Percentiles rank a stretch among this genome's conserved stretches.
These are phyloP conservation scores for Penicillium ucsense DNA, from an alignment of 495 filamentous ascomycete genomes.

Conservation along the genomic window DNA sequence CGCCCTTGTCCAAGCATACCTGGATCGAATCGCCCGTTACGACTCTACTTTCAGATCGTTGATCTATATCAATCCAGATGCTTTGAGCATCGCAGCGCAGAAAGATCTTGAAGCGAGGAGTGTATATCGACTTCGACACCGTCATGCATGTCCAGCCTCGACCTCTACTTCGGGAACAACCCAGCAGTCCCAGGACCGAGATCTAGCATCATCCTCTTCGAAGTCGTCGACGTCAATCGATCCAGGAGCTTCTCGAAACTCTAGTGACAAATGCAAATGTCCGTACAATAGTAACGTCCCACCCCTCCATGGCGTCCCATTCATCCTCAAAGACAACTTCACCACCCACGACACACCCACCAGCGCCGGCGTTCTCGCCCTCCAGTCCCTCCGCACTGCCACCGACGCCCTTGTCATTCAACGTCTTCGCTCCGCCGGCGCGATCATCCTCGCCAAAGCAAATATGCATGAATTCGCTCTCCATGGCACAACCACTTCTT, in stretches of 20 bases:
- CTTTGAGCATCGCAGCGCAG: constrained; percentile 36
- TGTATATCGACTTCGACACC: too few species aligned
- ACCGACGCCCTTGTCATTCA: constrained; percentile 40
- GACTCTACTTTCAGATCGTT: constrained; percentile 50
- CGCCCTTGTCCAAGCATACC: constrained; percentile 41
- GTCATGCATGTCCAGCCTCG: too few species aligned
- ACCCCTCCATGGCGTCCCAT: constrained; percentile 40
- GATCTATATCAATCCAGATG: constrained; percentile 42
- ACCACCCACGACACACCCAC: constrained; percentile 44
- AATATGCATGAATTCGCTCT: constrained; percentile 59
- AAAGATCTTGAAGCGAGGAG: constrained; percentile 31
- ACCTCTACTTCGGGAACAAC: too few species aligned
- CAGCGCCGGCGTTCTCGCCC: constrained; percentile 41
- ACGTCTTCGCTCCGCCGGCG: constrained; percentile 41
- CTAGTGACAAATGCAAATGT: too few species aligned
- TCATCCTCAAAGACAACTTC: constrained; percentile 57
- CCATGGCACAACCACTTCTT: constrained; percentile 51
- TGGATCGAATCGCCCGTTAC: constrained; percentile 44
- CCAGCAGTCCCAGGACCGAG: too few species aligned
- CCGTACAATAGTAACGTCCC: constrained; percentile 1
- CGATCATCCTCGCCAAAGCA: constrained; percentile 56
- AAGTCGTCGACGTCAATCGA: too few species aligned
- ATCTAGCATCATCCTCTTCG: too few species aligned
- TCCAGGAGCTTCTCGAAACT: too few species aligned
- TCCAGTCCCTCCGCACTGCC: constrained; percentile 33